phyloP scores from a whole-genome alignment of 1,139 yeast species.

The Debaryomyces udenii region DNA sequence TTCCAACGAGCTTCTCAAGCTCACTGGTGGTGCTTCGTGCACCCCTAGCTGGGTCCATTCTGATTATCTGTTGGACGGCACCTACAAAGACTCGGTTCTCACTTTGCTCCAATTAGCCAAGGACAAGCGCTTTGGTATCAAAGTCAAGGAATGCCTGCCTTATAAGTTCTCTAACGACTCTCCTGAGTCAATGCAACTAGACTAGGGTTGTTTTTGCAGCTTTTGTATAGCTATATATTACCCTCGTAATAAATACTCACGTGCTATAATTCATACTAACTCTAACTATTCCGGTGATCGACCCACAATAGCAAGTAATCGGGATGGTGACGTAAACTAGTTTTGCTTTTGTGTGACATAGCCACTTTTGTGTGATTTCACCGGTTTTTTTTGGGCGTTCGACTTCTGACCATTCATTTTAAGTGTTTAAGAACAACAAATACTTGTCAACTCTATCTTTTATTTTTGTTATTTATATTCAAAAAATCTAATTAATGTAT shows the following conservation, averaged over 20 bases:
- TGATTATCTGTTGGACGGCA: constrained; percentile 53
- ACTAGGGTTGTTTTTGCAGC: constrained; percentile 18
- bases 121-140: constrained; percentile 69
- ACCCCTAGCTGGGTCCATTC: constrained; percentile 91
- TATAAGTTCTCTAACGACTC: constrained; percentile 32
- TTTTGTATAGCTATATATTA: constrained; percentile 10
- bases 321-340: constrained; percentile 3
- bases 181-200: constrained; percentile 42
- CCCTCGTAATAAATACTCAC: not conserved
- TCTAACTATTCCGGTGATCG: constrained; percentile 1
- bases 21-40: constrained; percentile 77
- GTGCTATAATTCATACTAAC: not conserved
- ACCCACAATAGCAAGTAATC: constrained; percentile 4
- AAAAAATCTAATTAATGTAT: constrained; percentile 8
- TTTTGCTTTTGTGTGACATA: constrained; percentile 3
- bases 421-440: constrained; percentile 7
- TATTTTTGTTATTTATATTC: constrained; percentile 9
- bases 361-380: constrained; percentile 1
- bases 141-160: constrained; percentile 63
- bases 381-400: constrained; percentile 9
- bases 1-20: constrained; percentile 60
- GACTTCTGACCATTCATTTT: constrained; percentile 6
- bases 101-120: constrained; percentile 60
- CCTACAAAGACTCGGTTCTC: constrained; percentile 50
- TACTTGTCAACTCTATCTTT: constrained; percentile 7